Percentiles rank a stretch among this genome's conserved stretches.
Evolutionary conservation across 768 basidiomycete species (phyloP).

Genomic region (Mycena capillaripes): DNA sequence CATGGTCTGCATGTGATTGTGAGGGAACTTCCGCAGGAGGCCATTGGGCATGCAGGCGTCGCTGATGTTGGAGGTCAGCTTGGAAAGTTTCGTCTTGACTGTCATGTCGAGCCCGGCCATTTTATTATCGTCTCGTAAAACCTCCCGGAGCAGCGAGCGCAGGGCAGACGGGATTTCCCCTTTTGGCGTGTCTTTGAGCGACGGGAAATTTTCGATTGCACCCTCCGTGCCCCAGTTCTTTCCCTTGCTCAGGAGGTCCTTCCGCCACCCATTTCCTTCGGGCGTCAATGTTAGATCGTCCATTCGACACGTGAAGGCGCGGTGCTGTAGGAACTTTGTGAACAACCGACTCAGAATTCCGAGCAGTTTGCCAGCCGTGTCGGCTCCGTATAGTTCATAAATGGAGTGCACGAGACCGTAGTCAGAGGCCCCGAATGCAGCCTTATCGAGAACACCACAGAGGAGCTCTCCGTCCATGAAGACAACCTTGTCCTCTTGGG

Average conservation of each 20-base stretch:
- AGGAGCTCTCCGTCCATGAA: slow-evolving; percentile 95
- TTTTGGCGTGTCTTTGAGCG: slow-evolving; percentile 65
- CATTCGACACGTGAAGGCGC: slow-evolving; percentile 98
- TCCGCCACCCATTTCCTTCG: slow-evolving; percentile 80
- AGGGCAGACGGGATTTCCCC: slow-evolving; percentile 72
- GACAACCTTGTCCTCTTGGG: slow-evolving; percentile 87
- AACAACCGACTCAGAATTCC: slow-evolving; percentile 94
- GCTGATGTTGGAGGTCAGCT: slow-evolving; percentile 91
- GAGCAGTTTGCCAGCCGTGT: slow-evolving; percentile 89
- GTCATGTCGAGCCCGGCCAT: slow-evolving; percentile 98
- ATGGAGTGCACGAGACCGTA: slow-evolving; percentile 98
- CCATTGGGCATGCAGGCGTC: slow-evolving; percentile 89
- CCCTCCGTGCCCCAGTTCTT: slow-evolving; percentile 85
- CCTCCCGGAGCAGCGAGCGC: slow-evolving; percentile 84
- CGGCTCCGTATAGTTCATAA: slow-evolving; percentile 94
- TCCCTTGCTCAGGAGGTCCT: slow-evolving; percentile 75
- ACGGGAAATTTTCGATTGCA: slow-evolving; percentile 92
- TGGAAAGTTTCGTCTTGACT: slow-evolving; percentile 87
- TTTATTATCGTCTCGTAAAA: slow-evolving; percentile 94
- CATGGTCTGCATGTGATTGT: slow-evolving; percentile 99
- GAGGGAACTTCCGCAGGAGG: slow-evolving; percentile 93
- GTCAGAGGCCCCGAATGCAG: slow-evolving; percentile 95
- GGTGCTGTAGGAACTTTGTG: slow-evolving; percentile 96
- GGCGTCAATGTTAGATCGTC: slow-evolving; percentile 94
- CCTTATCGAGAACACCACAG: slow-evolving; percentile 96